Evolutionary conservation across 129 eudicot species (phyloP).

Genomic region (Sambucus nigra): DNA sequence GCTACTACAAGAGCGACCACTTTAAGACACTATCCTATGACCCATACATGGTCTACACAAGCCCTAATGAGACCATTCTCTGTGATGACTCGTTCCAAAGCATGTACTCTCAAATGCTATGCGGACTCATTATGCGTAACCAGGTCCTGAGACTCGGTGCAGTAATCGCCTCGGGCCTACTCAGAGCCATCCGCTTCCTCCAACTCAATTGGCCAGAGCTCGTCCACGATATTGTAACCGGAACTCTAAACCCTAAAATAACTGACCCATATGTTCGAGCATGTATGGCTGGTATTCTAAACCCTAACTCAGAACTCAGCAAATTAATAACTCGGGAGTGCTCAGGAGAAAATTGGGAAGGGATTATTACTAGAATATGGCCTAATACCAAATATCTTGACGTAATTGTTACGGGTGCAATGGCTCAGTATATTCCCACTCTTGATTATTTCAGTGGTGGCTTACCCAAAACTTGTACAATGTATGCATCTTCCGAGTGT

Average conservation of each 20-base stretch:
- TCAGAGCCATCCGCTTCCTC: slow-evolving; percentile 76
- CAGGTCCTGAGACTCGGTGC: slow-evolving; percentile 74
- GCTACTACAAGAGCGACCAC: slow-evolving; percentile 62
- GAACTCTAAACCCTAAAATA: slow-evolving; percentile 35
- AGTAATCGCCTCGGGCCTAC: slow-evolving; percentile 78
- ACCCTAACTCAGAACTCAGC: slow-evolving; percentile 47
- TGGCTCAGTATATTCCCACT: slow-evolving; percentile 80
- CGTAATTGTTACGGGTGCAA: slow-evolving; percentile 83
- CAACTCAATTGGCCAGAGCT: slow-evolving; percentile 66
- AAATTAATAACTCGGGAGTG: slow-evolving; percentile 38
- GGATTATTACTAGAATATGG: slow-evolving; percentile 72
- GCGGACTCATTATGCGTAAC: slow-evolving; percentile 57
- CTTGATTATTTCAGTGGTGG: slow-evolving; percentile 68
- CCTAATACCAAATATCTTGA: slow-evolving; percentile 78
- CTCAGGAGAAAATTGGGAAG: slow-evolving; percentile 62
- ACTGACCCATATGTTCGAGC: slow-evolving; percentile 27
- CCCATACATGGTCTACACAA: slow-evolving; percentile 56
- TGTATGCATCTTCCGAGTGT: slow-evolving; percentile 88
- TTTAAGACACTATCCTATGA: slow-evolving; percentile 37
- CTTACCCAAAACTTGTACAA: slow-evolving; percentile 57
- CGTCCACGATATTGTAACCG: slow-evolving; percentile 39
- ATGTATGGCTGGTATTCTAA: slow-evolving; percentile 33
- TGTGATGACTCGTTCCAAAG: slow-evolving; percentile 68
- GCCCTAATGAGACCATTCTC: slow-evolving; percentile 68
- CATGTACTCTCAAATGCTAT: slow-evolving; percentile 88